Base-by-base conservation (phyloP, 306 rosid genomes). In the Pachyrhizus erosus region DNA sequence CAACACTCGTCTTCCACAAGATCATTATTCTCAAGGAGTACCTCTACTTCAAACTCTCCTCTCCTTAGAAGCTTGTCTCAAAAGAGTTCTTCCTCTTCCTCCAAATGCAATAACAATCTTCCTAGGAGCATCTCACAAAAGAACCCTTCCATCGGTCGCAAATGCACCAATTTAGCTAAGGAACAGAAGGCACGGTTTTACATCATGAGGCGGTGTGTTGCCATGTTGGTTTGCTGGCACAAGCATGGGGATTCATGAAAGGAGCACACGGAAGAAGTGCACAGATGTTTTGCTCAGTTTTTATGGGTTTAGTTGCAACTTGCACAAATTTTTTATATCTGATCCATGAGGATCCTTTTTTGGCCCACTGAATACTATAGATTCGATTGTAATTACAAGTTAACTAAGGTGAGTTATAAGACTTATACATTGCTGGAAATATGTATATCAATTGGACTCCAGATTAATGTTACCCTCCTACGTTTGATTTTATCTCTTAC, bases 211-310 rank as follows among this genome's bases (percentile, higher is more conserved):
- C 62, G 98, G 26, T 93, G 99, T 62, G 98, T 96, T 1, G 98
- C 99, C 43, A 96, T 96, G 98, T 90, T 96, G 18, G 97, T 93
- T 70, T 96, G 99, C 73, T 96, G 99, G 99, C 98, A 93, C 88
- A 95, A 95, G 73, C 98, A 93, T 61, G 96, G 99, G 4, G 97
- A 94, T 88, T 87, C 89, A 64, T 84, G 84, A 90, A 9, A 31
- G 23, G 4, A 40, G 17, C 33, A 66, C 34, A 61, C 37, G 48
- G 43, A 65, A 39, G 6, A 27, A 20, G 23, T 45, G 13, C 70
- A 52, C 67, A 46, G 80, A 83, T 83, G 81, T 64, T 68, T 34
- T 78, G 67, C 61, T 78, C 73, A 9, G 52, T 61, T 78, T 73
- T 73, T 45, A 39, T 65, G 84, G 67, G 69, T 78, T 74, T 83